These are phyloP conservation scores for Wickerhamomyces subpelliculosus DNA, from an alignment of 805 yeast genomes.

Conservation along the genomic window DNA sequence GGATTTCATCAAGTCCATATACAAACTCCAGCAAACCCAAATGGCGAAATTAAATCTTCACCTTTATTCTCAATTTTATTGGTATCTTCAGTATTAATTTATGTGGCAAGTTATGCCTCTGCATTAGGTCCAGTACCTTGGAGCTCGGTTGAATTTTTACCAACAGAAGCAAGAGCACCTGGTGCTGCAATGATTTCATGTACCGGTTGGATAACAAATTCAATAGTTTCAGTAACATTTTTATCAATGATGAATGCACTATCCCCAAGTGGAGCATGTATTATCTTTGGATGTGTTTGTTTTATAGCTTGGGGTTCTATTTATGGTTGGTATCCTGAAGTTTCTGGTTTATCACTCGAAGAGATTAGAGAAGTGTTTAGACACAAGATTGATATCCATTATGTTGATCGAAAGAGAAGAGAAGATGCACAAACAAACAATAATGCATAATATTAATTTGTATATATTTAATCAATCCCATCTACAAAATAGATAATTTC, in stretches of 20 bases:
- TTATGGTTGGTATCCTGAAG: constrained; percentile 36
- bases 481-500: too few species aligned
- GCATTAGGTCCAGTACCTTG: constrained; percentile 40
- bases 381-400: too few species aligned
- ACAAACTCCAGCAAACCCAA: not conserved
- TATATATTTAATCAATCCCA: too few species aligned
- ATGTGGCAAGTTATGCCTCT: constrained; percentile 35
- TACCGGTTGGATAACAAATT: constrained; percentile 35
- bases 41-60: too few species aligned
- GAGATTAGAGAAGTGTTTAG: constrained; percentile 34
- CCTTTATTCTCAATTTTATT: constrained; percentile 13
- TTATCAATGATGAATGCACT: constrained; percentile 24
- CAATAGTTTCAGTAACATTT: constrained; percentile 29
- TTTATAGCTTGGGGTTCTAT: constrained; percentile 32
- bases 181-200: constrained; percentile 37
- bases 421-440: too few species aligned
- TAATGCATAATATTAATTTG: too few species aligned
- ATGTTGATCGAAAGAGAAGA: too few species aligned
- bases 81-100: constrained; percentile 25
- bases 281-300: constrained; percentile 27
- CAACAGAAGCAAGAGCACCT: constrained; percentile 32
- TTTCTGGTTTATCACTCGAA: constrained; percentile 36
- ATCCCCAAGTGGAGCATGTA: constrained; percentile 27
- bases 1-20: constrained; percentile 17
- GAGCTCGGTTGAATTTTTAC: constrained; percentile 38